Evolutionary conservation across 2,329 filamentous ascomycete genomes (phyloP).

Genomic region (Colletotrichum sp.): DNA sequence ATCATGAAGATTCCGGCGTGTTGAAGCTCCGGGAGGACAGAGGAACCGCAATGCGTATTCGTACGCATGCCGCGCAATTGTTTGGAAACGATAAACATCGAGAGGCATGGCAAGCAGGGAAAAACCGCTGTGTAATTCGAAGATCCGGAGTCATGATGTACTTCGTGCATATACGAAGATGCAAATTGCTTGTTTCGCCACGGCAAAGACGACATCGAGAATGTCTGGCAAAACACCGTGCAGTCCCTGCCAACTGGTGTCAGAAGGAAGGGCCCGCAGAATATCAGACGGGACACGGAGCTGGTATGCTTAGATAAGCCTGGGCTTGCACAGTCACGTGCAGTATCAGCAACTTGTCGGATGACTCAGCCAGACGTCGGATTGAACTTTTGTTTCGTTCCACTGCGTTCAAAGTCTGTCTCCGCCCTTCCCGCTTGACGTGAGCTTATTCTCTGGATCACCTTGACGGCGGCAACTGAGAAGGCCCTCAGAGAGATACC

Average conservation of each 20-base stretch:
- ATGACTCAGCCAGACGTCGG: background rate
- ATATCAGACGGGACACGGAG: background rate
- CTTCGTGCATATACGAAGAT: background rate
- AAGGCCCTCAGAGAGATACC: background rate
- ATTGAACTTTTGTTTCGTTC: background rate
- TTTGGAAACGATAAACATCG: background rate
- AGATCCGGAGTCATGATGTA: background rate
- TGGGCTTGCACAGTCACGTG: fast-evolving
- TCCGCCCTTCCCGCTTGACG: constrained; percentile 9
- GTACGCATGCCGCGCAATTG: background rate
- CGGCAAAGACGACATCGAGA: background rate
- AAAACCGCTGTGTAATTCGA: background rate
- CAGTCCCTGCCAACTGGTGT: background rate
- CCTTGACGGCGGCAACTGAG: background rate
- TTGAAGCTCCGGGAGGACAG: background rate
- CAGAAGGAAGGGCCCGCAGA: background rate
- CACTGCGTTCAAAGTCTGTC: background rate
- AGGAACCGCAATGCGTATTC: background rate
- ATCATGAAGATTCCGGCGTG: background rate
- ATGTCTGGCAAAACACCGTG: background rate
- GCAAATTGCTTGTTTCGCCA: background rate
- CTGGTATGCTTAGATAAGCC: background rate
- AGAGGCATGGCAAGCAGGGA: background rate
- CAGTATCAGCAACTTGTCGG: background rate
- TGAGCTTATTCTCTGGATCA: constrained; percentile 5